Conservation (phyloP, 164 flowering plant species). For the Berberis thunbergii region DNA sequence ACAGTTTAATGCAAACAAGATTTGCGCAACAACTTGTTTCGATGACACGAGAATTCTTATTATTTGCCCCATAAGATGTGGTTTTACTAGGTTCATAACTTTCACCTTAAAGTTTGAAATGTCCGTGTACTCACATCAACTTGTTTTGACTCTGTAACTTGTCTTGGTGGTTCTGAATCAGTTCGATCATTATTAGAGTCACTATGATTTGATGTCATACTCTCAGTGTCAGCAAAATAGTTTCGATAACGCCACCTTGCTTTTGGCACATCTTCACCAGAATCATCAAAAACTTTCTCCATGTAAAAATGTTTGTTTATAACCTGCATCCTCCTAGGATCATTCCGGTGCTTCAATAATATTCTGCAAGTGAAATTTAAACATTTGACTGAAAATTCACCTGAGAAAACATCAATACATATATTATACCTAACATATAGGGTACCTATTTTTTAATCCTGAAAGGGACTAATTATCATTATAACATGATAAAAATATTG, state of each 20-base stretch:
- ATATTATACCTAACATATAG: no score
- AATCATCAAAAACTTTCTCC: conserved; percentile 61
- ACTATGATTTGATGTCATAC: conserved; percentile 18
- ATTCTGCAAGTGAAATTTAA: conserved; percentile 35
- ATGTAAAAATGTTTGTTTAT: conserved; percentile 49
- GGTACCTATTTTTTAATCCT: no score
- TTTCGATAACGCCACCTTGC: conserved; percentile 51
- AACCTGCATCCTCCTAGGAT: conserved; percentile 34
- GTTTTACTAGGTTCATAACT: not conserved
- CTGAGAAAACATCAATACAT: no score
- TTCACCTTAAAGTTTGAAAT: not conserved
- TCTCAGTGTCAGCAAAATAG: conserved; percentile 27
- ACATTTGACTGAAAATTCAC: not conserved
- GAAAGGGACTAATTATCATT: no score
- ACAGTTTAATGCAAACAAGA: no score
- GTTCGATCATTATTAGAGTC: conserved; percentile 13
- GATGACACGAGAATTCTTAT: no score
- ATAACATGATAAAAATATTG: not conserved
- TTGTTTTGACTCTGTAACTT: conserved; percentile 14
- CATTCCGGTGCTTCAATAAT: conserved; percentile 33
- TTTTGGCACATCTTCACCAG: conserved; percentile 31
- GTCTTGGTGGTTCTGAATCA: conserved; percentile 10
- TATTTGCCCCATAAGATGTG: no score
- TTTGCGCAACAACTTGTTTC: no score
- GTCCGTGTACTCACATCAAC: conserved; percentile 24